A percentile compares a stretch with the other conserved stretches of the same genome.
Conservation (phyloP, 2,329 filamentous ascomycete genomes). For the Leptographium lundbergii region DNA sequence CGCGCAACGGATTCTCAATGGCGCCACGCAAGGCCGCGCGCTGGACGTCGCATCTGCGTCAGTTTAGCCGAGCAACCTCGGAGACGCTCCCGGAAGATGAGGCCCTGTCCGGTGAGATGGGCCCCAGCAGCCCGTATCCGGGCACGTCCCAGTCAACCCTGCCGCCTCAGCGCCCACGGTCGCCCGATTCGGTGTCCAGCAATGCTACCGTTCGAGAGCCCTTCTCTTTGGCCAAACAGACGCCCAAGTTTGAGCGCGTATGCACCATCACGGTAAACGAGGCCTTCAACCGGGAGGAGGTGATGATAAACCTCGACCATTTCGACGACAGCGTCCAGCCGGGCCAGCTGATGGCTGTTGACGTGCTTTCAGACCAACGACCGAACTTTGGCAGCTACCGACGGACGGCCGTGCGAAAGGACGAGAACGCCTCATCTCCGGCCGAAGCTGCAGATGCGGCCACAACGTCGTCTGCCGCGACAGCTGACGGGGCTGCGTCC, state of each 20-base stretch:
- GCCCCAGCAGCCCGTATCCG: background rate
- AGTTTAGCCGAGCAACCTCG: conserved; percentile 28
- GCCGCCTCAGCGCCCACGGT: conserved; percentile 23
- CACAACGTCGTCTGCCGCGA: background rate
- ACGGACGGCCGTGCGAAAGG: conserved; percentile 12
- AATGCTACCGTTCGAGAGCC: conserved; percentile 31
- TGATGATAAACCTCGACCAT: conserved; percentile 63
- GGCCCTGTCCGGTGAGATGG: background rate
- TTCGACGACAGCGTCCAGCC: conserved; percentile 51
- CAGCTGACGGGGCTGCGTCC: conserved; percentile 3
- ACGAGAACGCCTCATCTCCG: conserved; percentile 4
- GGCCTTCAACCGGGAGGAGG: conserved; percentile 62
- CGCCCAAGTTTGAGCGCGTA: conserved; percentile 28
- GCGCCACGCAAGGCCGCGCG: conserved; percentile 33
- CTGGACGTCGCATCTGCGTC: conserved; percentile 40
- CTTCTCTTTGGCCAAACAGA: conserved; percentile 3
- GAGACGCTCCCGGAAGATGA: background rate
- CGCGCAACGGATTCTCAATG: conserved; percentile 29
- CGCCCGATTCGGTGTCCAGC: conserved; percentile 36
- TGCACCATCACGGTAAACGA: conserved; percentile 55
- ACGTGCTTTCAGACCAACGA: conserved; percentile 34
- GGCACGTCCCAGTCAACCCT: conserved; percentile 11
- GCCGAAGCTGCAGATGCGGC: background rate
- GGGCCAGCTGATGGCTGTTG: conserved; percentile 62
- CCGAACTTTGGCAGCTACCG: conserved; percentile 9